A percentile compares a stretch with the other conserved stretches of the same genome.
phyloP scores from a whole-genome alignment of 768 basidiomycete genomes.

The Suillus fuscotomentosus region DNA sequence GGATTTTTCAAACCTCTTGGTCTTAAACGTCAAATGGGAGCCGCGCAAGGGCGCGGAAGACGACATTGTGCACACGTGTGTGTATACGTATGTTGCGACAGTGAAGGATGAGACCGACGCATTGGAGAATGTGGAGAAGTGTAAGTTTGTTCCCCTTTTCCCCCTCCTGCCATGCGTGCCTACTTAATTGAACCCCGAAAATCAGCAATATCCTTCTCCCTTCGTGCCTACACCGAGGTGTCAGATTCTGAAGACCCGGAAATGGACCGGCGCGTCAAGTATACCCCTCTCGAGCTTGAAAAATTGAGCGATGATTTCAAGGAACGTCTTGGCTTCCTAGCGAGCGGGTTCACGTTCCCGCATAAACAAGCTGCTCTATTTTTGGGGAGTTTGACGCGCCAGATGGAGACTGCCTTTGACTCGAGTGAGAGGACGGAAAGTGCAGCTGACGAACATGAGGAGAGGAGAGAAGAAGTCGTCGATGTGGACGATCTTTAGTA shows the following conservation, averaged over 20 bases:
- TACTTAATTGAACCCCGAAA: conserved; percentile 1
- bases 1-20: conserved; percentile 78
- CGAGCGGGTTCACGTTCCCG: conserved; percentile 64
- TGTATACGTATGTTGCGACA: conserved; percentile 54
- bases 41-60: conserved; percentile 41
- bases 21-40: conserved; percentile 58
- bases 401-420: conserved; percentile 1
- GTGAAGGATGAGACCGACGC: conserved; percentile 28
- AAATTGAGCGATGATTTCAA: conserved; percentile 57
- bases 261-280: conserved; percentile 41
- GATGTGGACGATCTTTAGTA: neutral
- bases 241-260: conserved; percentile 31
- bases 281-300: conserved; percentile 63
- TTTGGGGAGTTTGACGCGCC: conserved; percentile 25
- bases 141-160: conserved; percentile 13
- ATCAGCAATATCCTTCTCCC: conserved; percentile 59
- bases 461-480: neutral
- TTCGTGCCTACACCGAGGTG: conserved; percentile 47
- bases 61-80: conserved; percentile 62
- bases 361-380: conserved; percentile 67
- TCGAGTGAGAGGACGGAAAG: neutral
- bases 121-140: conserved; percentile 34
- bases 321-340: conserved; percentile 60
- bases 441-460: neutral
- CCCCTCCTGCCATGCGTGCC: conserved; percentile 6